These are phyloP conservation scores for Didymella glomerata DNA, from an alignment of 2,329 filamentous ascomycete species.

Conservation along the genomic window DNA sequence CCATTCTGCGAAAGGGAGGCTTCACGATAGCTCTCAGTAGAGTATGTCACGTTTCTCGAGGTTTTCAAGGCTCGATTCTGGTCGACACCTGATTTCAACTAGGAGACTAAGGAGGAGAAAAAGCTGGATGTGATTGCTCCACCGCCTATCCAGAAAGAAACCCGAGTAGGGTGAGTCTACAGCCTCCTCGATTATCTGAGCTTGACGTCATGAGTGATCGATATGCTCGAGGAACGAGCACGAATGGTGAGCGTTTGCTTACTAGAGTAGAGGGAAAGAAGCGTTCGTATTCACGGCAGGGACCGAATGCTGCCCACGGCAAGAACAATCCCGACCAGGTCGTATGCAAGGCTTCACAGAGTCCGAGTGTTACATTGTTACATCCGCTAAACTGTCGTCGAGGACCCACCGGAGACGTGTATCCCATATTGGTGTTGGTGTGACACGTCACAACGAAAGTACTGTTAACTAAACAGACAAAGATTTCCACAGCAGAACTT, in stretches of 20 bases:
- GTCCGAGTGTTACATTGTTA: neutral
- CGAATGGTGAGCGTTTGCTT: neutral
- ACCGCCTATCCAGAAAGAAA: neutral
- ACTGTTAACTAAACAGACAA: neutral
- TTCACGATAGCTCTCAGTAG: neutral
- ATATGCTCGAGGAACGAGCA: neutral
- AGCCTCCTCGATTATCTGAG: neutral
- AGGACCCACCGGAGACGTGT: neutral
- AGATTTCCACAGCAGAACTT: neutral
- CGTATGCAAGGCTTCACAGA: neutral
- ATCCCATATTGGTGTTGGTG: neutral
- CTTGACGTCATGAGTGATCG: neutral
- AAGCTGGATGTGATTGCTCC: neutral
- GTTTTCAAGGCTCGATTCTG: no score
- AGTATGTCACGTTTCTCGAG: no score
- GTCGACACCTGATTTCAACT: no score
- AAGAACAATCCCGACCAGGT: neutral
- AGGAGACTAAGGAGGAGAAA: neutral
- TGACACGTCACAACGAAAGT: neutral
- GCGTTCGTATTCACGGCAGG: neutral
- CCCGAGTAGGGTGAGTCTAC: neutral
- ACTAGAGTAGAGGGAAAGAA: no score
- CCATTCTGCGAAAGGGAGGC: neutral
- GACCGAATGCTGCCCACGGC: neutral
- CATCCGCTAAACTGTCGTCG: neutral